Evolutionary conservation across 495 filamentous ascomycete species (phyloP).

Genomic region (Penicillium parvum): DNA sequence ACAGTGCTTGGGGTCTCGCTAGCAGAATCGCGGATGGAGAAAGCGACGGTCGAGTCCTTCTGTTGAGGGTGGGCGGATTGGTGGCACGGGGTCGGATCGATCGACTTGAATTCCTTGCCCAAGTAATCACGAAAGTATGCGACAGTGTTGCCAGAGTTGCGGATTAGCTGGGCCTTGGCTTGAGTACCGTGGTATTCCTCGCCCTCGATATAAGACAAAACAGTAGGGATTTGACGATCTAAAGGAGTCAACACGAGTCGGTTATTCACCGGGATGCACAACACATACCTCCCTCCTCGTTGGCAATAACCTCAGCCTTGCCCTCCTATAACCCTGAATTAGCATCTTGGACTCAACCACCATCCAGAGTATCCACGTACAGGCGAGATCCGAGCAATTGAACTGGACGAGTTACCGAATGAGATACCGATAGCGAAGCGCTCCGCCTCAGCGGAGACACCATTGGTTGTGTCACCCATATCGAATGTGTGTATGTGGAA

Average conservation of each 20-base stretch:
- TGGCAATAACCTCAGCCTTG: conserved; percentile 95
- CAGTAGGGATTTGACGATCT: conserved; percentile 96
- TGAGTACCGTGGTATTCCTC: conserved; percentile 97
- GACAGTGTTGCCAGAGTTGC: conserved; percentile 88
- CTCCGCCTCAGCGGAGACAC: conserved; percentile 45
- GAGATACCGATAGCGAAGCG: conserved; percentile 87
- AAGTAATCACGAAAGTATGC: conserved; percentile 95
- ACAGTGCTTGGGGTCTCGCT: conserved; percentile 65
- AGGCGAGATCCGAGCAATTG: conserved; percentile 77
- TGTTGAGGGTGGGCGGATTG: conserved; percentile 87
- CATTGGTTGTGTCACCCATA: conserved; percentile 54
- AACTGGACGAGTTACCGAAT: conserved; percentile 97
- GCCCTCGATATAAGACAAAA: conserved; percentile 88
- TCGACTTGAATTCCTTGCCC: conserved; percentile 90
- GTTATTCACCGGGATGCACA: conserved; percentile 4
- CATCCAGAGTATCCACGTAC: conserved; percentile 37
- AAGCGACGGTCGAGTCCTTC: conserved; percentile 66
- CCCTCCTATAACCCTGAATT: conserved; percentile 58
- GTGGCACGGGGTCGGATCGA: conserved; percentile 94
- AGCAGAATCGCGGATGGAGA: conserved; percentile 74
- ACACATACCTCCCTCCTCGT: conserved; percentile 89
- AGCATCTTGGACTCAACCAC: conserved; percentile 7
- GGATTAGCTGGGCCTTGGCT: conserved; percentile 86
- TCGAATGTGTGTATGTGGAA: conserved; percentile 22
- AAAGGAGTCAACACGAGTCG: conserved; percentile 11